Base-by-base conservation (phyloP, 1,139 yeast genomes). In the Pichia sp. region DNA sequence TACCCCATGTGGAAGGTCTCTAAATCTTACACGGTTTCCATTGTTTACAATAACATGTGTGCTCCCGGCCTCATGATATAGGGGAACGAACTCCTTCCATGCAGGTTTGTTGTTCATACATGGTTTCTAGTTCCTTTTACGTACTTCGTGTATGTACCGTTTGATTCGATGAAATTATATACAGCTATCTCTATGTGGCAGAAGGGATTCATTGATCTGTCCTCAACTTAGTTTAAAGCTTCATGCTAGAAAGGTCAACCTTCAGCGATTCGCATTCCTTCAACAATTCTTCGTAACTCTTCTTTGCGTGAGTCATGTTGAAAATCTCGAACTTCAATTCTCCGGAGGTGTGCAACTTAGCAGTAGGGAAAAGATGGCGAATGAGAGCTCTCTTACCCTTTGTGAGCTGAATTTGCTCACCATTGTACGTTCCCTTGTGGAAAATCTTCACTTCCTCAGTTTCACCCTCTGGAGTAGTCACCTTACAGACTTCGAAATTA, bases 331-430 rank as follows among this genome's bases (percentile, higher is more conserved):
- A 71, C 20, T 64, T 56, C 11, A 77, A 48, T 1, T 63, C 61
- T 34, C 64, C 66, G 45, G 61, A 67, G 58, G 60, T 66, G 55
- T 65, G 68, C 38, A 52, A 45, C 59, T 54, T 67, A 44, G 67
- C 78, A 40, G 64, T 64, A 21, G 74, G 72, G 53, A 63, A 78
- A 48, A 82, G 65, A 36, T 59, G 62, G 30, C 67, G 60, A 45
- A 84, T 59, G 32, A 86, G 62, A 52, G 67, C 73, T 52, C 83
- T 70, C 58, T 76, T 76, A 30, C 91, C 88, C 25, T 72, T 78
- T 6, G 62, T 64, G 42, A 84, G 57, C 45, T 67, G 61, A 46
- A 71, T 59, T 29, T 74, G 71, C 31, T 62, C 40, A 15, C 69
- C 74, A 22, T 57, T 60, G 33, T 66, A 62, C 11, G 55, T 52